phyloP scores from a whole-genome alignment of 805 yeast species.

The Ascoidea tarda region DNA sequence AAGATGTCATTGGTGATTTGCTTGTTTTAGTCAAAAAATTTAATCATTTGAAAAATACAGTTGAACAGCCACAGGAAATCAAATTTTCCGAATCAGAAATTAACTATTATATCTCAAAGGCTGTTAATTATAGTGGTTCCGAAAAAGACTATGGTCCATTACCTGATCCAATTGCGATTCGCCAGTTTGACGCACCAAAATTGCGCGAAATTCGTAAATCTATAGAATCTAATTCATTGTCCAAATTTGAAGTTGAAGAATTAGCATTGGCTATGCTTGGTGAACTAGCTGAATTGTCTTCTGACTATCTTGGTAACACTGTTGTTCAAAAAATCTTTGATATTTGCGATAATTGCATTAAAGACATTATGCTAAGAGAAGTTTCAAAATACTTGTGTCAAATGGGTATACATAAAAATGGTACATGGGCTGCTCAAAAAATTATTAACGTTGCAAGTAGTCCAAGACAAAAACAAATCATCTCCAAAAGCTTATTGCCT shows the following conservation, averaged over 20 bases:
- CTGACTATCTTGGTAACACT: constrained; percentile 92
- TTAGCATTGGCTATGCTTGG: constrained; percentile 71
- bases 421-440: constrained; percentile 99
- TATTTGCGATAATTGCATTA: constrained; percentile 50
- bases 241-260: constrained; percentile 61
- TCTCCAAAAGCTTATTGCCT: constrained; percentile 60
- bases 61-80: constrained; percentile 10
- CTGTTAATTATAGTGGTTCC: constrained; percentile 30
- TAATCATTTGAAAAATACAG: constrained; percentile 17
- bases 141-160: constrained; percentile 54
- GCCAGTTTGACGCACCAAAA: constrained; percentile 79
- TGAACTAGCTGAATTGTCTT: constrained; percentile 81
- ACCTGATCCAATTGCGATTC: constrained; percentile 54
- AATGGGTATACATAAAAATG: constrained; percentile 92
- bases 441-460: constrained; percentile 65
- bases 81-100: not conserved
- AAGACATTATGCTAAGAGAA: constrained; percentile 67
- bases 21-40: constrained; percentile 17
- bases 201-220: constrained; percentile 75
- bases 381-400: constrained; percentile 75
- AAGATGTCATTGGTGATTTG: constrained; percentile 16
- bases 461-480: constrained; percentile 46
- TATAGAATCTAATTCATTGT: constrained; percentile 38
- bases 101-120: constrained; percentile 27
- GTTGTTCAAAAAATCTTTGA: constrained; percentile 86